A percentile compares a stretch with the other conserved stretches of the same genome.
These are phyloP conservation scores for Pythium rhizo-oryzae DNA, from an alignment of 352 stramenopile species.

Conservation along the genomic window DNA sequence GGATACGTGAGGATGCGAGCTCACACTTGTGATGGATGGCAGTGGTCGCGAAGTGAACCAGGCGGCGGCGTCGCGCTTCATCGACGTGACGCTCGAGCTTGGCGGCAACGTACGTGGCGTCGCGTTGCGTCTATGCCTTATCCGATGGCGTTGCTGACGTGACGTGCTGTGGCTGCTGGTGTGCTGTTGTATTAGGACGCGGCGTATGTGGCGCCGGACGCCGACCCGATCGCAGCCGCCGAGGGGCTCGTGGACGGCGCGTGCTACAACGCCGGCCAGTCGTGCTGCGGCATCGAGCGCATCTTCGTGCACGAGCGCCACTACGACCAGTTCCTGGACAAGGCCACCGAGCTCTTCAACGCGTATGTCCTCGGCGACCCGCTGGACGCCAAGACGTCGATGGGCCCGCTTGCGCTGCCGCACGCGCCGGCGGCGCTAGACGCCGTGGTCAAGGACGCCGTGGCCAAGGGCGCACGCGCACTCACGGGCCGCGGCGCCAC, in stretches of 20 bases:
- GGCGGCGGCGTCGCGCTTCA: constrained; percentile 60
- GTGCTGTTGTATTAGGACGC: constrained; percentile 45
- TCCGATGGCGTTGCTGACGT: no score
- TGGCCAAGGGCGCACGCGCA: constrained; percentile 66
- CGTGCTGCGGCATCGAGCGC: constrained; percentile 81
- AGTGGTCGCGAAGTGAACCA: constrained; percentile 74
- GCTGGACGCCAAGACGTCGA: constrained; percentile 53
- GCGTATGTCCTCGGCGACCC: constrained; percentile 70
- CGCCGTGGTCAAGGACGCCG: constrained; percentile 66
- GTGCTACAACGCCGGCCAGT: constrained; percentile 88
- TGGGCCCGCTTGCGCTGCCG: constrained; percentile 75
- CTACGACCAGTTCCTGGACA: constrained; percentile 80
- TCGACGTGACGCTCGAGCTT: constrained; percentile 82
- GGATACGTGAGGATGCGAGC: no score
- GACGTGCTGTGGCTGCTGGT: neutral
- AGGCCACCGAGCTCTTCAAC: constrained; percentile 65
- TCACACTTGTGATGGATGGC: neutral
- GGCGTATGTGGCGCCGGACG: constrained; percentile 73
- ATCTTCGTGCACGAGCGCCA: constrained; percentile 85
- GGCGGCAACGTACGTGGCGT: constrained; percentile 76
- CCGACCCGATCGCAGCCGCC: constrained; percentile 63
- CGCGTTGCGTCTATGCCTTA: no score
- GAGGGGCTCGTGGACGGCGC: constrained; percentile 77
- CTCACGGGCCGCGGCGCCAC: constrained; percentile 51
- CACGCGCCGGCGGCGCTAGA: constrained; percentile 50